These are phyloP conservation scores for Penicillium hordei DNA, from an alignment of 2,329 filamentous ascomycete genomes.

Conservation along the genomic window DNA sequence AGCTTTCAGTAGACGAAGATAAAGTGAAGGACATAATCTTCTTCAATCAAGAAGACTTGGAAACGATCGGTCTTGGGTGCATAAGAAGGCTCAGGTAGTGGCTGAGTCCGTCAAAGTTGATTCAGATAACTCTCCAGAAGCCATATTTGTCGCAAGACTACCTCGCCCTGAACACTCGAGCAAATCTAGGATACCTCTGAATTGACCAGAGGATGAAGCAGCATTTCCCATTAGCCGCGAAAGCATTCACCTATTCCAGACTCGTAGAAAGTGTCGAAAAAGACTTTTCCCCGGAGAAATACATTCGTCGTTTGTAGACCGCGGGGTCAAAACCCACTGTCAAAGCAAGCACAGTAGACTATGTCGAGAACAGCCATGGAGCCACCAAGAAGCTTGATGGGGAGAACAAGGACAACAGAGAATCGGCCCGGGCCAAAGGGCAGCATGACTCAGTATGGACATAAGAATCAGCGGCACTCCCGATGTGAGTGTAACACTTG, in stretches of 20 bases:
- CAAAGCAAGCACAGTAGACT: neutral
- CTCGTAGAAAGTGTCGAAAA: neutral
- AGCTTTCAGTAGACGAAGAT: neutral
- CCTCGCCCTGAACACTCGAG: neutral
- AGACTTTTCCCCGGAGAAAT: neutral
- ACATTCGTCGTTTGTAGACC: neutral
- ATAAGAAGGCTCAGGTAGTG: neutral
- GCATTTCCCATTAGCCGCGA: neutral
- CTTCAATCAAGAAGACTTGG: neutral
- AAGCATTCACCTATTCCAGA: neutral
- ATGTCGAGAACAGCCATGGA: neutral
- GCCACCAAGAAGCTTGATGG: neutral
- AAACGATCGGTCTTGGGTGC: neutral
- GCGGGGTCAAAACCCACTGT: neutral
- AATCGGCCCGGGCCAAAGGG: neutral
- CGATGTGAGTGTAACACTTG: neutral
- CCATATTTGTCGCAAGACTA: neutral
- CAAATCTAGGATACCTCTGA: neutral
- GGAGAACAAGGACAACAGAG: neutral
- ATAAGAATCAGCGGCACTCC: neutral
- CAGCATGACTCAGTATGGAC: neutral
- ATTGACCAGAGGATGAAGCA: neutral
- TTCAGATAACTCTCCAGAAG: neutral
- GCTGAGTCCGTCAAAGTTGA: neutral
- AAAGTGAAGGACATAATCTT: neutral